Conservation (phyloP, 2,329 filamentous ascomycete species). For the Trichoderma simmonsii region DNA sequence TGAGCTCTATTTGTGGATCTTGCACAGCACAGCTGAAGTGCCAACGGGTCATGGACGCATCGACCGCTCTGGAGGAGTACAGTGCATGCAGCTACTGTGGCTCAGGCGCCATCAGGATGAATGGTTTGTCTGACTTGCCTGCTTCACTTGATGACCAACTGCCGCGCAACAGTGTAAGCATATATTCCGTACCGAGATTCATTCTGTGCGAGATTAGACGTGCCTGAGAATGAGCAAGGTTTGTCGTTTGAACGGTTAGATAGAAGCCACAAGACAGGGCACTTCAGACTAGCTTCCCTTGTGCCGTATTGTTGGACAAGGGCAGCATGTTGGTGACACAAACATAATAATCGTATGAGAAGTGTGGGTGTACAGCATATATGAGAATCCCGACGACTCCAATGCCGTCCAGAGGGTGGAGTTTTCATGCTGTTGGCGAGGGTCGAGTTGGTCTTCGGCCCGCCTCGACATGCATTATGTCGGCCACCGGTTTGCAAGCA, state of each 20-base stretch:
- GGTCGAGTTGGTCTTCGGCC: neutral
- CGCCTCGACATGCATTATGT: neutral
- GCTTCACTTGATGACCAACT: neutral
- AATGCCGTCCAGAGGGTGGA: neutral
- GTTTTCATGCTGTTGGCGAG: neutral
- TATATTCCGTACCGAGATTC: neutral
- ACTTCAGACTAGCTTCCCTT: neutral
- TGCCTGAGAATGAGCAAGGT: neutral
- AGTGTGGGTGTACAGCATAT: neutral
- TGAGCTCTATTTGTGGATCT: neutral
- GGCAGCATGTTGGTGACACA: neutral
- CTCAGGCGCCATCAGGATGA: too few relatives aligned
- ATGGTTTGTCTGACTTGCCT: too few relatives aligned
- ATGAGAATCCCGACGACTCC: neutral
- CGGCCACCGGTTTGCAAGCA: neutral
- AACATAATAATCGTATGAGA: slow-evolving; percentile 1
- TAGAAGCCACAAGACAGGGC: neutral
- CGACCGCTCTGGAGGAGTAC: neutral
- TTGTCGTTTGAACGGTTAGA: neutral
- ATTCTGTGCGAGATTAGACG: neutral
- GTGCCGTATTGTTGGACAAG: neutral
- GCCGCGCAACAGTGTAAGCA: neutral
- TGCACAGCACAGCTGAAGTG: neutral
- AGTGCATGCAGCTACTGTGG: neutral
- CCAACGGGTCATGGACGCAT: neutral